phyloP scores from a whole-genome alignment of 208 protist genomes.

The Leishmania major region DNA sequence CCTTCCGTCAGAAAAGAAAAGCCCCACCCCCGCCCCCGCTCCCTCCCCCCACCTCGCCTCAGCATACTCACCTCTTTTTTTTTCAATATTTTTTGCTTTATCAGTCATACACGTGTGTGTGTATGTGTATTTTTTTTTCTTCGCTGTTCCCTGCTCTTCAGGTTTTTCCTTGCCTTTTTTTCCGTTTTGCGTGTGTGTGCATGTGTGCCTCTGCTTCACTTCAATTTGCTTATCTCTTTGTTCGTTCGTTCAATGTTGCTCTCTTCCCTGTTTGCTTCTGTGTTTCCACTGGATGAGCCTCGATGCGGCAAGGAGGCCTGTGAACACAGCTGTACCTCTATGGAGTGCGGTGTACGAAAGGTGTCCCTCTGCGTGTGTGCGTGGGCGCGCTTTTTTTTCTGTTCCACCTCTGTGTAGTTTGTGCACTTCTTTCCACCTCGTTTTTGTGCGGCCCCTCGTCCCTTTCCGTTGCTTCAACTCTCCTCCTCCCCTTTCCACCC shows the following conservation, averaged over 20 bases:
- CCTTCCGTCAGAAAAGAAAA: neutral
- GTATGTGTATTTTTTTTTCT: neutral
- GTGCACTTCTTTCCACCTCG: too few species aligned
- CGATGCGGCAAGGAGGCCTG: neutral
- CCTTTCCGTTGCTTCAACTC: neutral
- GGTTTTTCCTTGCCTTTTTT: neutral
- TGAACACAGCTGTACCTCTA: neutral
- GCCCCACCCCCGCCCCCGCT: neutral
- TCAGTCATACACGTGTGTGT: neutral
- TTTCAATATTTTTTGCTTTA: neutral
- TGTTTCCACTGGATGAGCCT: neutral
- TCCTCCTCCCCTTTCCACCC: neutral
- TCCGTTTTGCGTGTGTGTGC: neutral
- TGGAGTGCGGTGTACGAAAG: neutral
- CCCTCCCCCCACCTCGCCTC: neutral
- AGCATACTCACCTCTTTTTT: neutral
- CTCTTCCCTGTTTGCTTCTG: neutral
- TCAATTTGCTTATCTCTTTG: neutral
- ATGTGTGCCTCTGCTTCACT: neutral
- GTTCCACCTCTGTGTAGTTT: constrained; percentile 9
- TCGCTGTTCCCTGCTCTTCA: neutral
- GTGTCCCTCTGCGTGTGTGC: neutral
- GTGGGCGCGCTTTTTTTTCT: neutral
- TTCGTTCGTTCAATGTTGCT: neutral
- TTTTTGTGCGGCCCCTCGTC: too few species aligned